Conservation (phyloP, 371 early-diverging fungal genomes). For the Haplosporangium sp. region DNA sequence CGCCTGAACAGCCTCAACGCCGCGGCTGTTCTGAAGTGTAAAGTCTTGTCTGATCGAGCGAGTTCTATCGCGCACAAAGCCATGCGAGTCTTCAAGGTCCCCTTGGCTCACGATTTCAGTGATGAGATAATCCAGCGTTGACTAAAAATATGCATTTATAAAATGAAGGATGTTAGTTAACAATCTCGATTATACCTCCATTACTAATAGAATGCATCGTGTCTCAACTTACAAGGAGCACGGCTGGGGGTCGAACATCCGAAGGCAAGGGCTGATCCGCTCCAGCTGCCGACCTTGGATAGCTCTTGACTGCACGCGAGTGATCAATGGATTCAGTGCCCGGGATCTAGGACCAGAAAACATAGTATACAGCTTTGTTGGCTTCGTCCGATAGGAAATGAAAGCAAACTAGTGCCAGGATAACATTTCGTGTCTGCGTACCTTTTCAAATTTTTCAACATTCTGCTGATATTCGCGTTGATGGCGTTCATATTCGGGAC, state of each 20-base stretch:
- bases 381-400: too few relatives aligned
- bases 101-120: slow-evolving; percentile 67
- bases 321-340: slow-evolving; percentile 74
- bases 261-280: slow-evolving; percentile 87
- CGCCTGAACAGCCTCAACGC: slow-evolving; percentile 69
- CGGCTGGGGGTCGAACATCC: slow-evolving; percentile 88
- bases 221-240: slow-evolving; percentile 64
- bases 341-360: slow-evolving; percentile 47
- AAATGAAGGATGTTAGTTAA: background rate
- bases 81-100: slow-evolving; percentile 74
- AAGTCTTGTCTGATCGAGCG: slow-evolving; percentile 92
- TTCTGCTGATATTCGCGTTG: slow-evolving; percentile 85
- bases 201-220: background rate
- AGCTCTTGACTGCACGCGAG: slow-evolving; percentile 82
- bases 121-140: slow-evolving; percentile 85
- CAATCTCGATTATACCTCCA: background rate
- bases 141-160: slow-evolving; percentile 32
- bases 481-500: slow-evolving; percentile 90
- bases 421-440: slow-evolving; percentile 18
- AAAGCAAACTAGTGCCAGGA: background rate
- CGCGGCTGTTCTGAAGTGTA: slow-evolving; percentile 84
- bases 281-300: slow-evolving; percentile 90
- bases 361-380: background rate
- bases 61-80: slow-evolving; percentile 90
- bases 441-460: slow-evolving; percentile 80